Evolutionary conservation across 495 filamentous ascomycete species (phyloP).

Genomic region (Venustampulla echinocandica): DNA sequence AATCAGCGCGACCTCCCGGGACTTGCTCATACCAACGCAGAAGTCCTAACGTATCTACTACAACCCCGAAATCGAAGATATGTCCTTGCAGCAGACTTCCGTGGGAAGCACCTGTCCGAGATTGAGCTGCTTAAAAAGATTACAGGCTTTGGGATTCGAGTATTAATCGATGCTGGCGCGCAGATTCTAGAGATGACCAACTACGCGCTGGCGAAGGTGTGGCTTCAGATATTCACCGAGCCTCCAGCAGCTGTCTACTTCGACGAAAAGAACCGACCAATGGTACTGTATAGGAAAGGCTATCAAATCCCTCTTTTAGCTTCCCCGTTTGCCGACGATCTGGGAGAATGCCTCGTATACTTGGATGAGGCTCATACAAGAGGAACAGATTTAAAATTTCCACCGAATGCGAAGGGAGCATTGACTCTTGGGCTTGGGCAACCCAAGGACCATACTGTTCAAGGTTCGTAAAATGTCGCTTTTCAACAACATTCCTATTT

Average conservation of each 20-base stretch:
- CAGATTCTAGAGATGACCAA: constrained; percentile 41
- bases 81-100: constrained; percentile 23
- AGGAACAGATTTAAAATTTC: constrained; percentile 52
- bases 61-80: constrained; percentile 35
- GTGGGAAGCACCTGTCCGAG: constrained; percentile 29
- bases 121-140: constrained; percentile 29
- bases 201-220: constrained; percentile 31
- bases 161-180: constrained; percentile 46
- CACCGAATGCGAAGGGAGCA: constrained; percentile 35
- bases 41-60: constrained; percentile 44
- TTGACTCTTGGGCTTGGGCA: constrained; percentile 47
- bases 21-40: constrained; percentile 42
- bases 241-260: constrained; percentile 41
- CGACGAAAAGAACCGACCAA: constrained; percentile 36
- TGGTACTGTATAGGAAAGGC: constrained; percentile 38
- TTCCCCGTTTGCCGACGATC: constrained; percentile 40
- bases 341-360: constrained; percentile 47
- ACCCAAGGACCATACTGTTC: constrained; percentile 51
- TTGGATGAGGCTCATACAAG: constrained; percentile 55
- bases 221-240: constrained; percentile 31
- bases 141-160: constrained; percentile 23
- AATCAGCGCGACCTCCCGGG: constrained; percentile 40
- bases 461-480: too few relatives aligned
- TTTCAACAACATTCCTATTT: not conserved
- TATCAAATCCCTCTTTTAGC: constrained; percentile 31